A percentile compares a stretch with the other conserved stretches of the same genome.
Evolutionary conservation across 768 basidiomycete species (phyloP).

Genomic region (Serendipita sp.): DNA sequence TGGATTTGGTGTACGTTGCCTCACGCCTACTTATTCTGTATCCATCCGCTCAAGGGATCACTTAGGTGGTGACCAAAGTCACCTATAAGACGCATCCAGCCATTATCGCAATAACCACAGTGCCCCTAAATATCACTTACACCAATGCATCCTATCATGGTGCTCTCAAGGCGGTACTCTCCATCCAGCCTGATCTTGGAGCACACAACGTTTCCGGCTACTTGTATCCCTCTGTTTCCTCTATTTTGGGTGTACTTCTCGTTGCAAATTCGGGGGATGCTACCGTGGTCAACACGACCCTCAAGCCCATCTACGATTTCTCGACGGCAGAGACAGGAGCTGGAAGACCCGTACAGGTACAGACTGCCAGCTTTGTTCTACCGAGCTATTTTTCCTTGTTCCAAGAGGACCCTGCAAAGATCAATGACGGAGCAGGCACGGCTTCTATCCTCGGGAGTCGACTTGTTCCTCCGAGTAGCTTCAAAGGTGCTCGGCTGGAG

Average conservation of each 20-base stretch:
- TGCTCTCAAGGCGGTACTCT: too few species aligned
- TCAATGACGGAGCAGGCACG: neutral
- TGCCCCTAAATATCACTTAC: neutral
- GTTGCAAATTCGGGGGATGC: neutral
- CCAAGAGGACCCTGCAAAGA: neutral
- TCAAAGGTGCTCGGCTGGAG: neutral
- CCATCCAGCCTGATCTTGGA: too few species aligned
- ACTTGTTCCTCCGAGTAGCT: neutral
- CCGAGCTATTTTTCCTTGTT: neutral
- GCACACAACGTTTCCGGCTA: neutral
- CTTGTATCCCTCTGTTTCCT: neutral
- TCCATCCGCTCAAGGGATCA: neutral
- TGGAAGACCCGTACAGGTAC: neutral
- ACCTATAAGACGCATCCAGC: constrained; percentile 3
- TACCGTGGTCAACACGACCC: neutral
- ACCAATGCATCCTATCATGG: neutral
- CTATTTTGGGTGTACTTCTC: neutral
- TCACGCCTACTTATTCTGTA: neutral
- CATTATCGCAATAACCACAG: neutral
- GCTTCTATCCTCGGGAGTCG: neutral
- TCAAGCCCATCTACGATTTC: neutral
- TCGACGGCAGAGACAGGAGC: neutral
- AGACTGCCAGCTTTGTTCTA: neutral
- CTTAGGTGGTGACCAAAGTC: neutral
- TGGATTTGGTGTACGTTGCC: constrained; percentile 2